phyloP scores from a whole-genome alignment of 441 rosid genomes.

The Omphalea diandra region DNA sequence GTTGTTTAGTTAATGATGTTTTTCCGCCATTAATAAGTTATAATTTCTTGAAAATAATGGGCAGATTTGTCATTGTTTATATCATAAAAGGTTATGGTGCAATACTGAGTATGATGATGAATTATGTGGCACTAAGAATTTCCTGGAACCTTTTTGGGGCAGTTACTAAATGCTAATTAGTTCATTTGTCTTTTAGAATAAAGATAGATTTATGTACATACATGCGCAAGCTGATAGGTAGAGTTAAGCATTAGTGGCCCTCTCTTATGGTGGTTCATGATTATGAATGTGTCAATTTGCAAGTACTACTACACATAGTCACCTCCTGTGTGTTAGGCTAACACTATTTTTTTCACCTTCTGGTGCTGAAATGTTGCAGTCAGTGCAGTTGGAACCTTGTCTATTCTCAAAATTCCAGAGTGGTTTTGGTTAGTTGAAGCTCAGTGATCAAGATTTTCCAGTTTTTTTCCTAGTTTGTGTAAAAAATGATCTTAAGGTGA shows the following conservation, averaged over 20 bases:
- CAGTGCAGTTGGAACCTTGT: neutral
- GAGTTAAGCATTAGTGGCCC: neutral
- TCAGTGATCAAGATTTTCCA: neutral
- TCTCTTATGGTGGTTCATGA: neutral
- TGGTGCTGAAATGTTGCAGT: neutral
- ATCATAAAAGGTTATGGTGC: neutral
- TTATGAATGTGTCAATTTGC: neutral
- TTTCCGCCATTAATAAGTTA: neutral
- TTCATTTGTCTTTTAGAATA: neutral
- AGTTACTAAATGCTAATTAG: neutral
- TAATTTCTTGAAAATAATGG: neutral
- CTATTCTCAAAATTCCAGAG: neutral
- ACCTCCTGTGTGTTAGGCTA: neutral
- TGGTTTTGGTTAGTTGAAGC: neutral
- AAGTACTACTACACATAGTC: neutral
- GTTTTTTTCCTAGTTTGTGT: neutral
- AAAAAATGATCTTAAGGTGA: neutral
- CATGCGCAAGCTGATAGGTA: neutral
- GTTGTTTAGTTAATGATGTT: neutral
- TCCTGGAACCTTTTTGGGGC: neutral
- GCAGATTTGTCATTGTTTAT: neutral
- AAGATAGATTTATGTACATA: neutral
- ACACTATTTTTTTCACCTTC: neutral
- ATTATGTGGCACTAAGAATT: neutral
- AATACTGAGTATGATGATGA: neutral